Evolutionary conservation across 2,329 filamentous ascomycete genomes (phyloP).

Genomic region (Alternaria novae-zelandiae): DNA sequence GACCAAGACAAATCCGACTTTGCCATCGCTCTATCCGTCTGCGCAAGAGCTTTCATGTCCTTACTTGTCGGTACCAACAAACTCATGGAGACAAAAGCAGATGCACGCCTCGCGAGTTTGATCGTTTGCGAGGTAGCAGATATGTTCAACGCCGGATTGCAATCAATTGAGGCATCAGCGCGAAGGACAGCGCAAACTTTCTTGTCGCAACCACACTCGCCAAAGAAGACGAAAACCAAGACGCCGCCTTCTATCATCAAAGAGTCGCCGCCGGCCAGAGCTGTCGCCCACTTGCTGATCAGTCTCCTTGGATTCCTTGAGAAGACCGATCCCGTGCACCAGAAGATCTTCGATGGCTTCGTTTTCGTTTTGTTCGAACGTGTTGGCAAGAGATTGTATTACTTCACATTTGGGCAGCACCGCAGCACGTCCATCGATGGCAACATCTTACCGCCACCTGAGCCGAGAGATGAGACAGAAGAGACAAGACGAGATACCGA

Average conservation of each 20-base stretch:
- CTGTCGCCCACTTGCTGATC: constrained; percentile 45
- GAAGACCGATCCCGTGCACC: constrained; percentile 42
- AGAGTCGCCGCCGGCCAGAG: constrained; percentile 33
- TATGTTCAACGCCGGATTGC: constrained; percentile 48
- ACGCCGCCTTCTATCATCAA: constrained; percentile 11
- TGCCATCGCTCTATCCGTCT: constrained; percentile 32
- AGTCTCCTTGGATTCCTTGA: constrained; percentile 47
- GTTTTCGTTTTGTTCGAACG: constrained; percentile 50
- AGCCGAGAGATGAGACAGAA: constrained; percentile 7
- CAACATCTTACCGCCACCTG: constrained; percentile 29
- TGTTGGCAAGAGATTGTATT: constrained; percentile 48
- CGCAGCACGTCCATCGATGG: constrained; percentile 33
- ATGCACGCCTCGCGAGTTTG: constrained; percentile 22
- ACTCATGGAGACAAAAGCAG: constrained; percentile 19
- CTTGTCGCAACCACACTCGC: background rate
- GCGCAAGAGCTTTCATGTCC: constrained; percentile 40
- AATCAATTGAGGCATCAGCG: constrained; percentile 38
- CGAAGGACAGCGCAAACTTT: constrained; percentile 20
- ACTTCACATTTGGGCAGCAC: constrained; percentile 47
- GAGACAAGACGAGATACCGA: constrained; percentile 27
- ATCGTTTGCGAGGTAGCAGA: constrained; percentile 43
- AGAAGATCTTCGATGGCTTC: constrained; percentile 53
- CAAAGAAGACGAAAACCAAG: constrained; percentile 16
- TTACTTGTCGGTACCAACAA: constrained; percentile 39
- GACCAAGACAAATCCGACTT: constrained; percentile 37